Conservation (phyloP, 257 asterid species). For the Nicotiana tomentosiformis region DNA sequence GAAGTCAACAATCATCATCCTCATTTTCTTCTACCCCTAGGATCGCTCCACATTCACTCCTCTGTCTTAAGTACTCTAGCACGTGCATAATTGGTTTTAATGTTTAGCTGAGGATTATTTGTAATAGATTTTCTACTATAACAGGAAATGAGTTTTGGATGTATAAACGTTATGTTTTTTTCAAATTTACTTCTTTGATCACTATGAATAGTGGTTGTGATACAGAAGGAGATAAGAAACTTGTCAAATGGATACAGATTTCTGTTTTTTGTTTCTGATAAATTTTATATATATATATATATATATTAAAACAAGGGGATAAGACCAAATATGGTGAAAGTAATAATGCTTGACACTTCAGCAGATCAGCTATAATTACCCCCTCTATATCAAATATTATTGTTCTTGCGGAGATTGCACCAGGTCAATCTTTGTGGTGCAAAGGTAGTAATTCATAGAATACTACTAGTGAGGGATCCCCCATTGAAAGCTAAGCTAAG, state of each 20-base stretch:
- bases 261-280: background rate
- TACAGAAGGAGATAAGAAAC: constrained; percentile 1
- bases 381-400: background rate
- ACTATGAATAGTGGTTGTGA: background rate
- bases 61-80: background rate
- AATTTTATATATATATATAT: background rate
- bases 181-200: background rate
- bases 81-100: background rate
- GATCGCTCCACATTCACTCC: background rate
- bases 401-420: background rate
- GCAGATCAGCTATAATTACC: background rate
- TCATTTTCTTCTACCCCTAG: background rate
- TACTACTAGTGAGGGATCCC: background rate
- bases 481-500: background rate
- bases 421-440: background rate
- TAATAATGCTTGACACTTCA: background rate
- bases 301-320: background rate
- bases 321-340: background rate
- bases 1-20: background rate
- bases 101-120: background rate
- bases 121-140: background rate
- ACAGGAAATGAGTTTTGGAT: background rate
- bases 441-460: background rate
- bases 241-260: background rate
- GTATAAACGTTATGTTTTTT: background rate